Evolutionary conservation across 345 rosid genomes (phyloP).

Genomic region (Trapa bicornis): DNA sequence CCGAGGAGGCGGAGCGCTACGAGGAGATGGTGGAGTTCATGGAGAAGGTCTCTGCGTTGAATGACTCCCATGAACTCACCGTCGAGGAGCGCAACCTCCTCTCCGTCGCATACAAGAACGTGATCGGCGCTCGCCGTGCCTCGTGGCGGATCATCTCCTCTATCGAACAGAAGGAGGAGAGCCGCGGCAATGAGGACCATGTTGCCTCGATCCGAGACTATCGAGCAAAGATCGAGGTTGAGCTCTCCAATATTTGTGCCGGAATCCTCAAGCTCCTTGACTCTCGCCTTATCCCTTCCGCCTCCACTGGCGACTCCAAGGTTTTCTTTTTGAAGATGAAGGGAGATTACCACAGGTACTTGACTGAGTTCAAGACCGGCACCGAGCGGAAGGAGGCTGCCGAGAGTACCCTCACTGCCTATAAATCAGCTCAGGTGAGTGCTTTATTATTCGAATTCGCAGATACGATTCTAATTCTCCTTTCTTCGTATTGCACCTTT

Average conservation of each 20-base stretch:
- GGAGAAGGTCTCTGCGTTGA: constrained; percentile 65
- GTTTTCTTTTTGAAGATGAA: constrained; percentile 89
- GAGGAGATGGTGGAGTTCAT: constrained; percentile 93
- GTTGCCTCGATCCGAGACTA: constrained; percentile 72
- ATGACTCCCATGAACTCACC: constrained; percentile 51
- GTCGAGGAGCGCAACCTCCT: constrained; percentile 90
- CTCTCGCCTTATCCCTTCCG: constrained; percentile 52
- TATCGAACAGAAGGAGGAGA: constrained; percentile 85
- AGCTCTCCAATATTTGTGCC: constrained; percentile 59
- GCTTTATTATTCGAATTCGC: not conserved
- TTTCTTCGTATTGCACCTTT: not conserved
- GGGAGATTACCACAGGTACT: constrained; percentile 79
- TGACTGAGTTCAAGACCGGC: constrained; percentile 76
- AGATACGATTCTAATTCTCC: not conserved
- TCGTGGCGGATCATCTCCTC: constrained; percentile 88
- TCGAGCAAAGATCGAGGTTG: constrained; percentile 67
- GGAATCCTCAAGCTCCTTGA: constrained; percentile 84
- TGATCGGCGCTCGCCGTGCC: constrained; percentile 88
- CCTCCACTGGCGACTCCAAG: constrained; percentile 65
- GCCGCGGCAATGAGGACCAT: constrained; percentile 85
- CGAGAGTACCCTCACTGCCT: constrained; percentile 70
- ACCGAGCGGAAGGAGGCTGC: constrained; percentile 86
- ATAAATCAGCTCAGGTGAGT: constrained; percentile 79
- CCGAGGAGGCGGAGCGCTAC: constrained; percentile 91
- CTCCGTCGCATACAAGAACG: constrained; percentile 94